Percentiles rank a stretch among this genome's conserved stretches.
These are phyloP conservation scores for Cytidiella melzeri DNA, from an alignment of 768 basidiomycete species.

Conservation along the genomic window DNA sequence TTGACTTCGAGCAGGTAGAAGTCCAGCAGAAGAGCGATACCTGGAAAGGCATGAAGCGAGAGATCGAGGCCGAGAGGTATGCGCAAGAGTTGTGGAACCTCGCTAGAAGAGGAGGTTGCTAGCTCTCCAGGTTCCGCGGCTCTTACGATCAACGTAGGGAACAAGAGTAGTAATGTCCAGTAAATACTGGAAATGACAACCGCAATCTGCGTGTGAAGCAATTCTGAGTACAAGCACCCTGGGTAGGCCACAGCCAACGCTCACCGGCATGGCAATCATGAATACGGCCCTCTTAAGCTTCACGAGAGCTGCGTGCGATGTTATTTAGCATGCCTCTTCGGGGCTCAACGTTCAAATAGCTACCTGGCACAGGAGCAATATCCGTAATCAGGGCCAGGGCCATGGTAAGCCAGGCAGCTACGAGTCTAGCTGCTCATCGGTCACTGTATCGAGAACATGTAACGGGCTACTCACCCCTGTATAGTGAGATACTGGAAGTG, in stretches of 20 bases:
- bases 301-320: constrained; percentile 36
- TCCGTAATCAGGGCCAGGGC: constrained; percentile 34
- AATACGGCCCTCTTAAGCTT: constrained; percentile 49
- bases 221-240: neutral
- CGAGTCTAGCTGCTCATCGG: constrained; percentile 23
- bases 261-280: constrained; percentile 62
- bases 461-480: constrained; percentile 47
- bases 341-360: too few relatives aligned
- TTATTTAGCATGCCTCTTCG: too few relatives aligned
- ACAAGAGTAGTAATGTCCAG: constrained; percentile 54
- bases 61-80: constrained; percentile 44
- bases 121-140: constrained; percentile 16
- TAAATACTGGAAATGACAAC: constrained; percentile 55
- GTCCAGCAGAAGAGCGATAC: constrained; percentile 51
- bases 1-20: constrained; percentile 62
- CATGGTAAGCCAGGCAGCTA: constrained; percentile 37
- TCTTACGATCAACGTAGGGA: constrained; percentile 52
- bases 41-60: constrained; percentile 57
- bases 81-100: constrained; percentile 21
- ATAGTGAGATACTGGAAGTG: constrained; percentile 73
- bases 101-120: constrained; percentile 26
- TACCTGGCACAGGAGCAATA: constrained; percentile 33
- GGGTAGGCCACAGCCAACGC: constrained; percentile 13
- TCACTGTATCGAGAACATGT: neutral
- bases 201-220: constrained; percentile 27